Evolutionary conservation across 345 rosid genomes (phyloP).

Genomic region (Salix purpurea): DNA sequence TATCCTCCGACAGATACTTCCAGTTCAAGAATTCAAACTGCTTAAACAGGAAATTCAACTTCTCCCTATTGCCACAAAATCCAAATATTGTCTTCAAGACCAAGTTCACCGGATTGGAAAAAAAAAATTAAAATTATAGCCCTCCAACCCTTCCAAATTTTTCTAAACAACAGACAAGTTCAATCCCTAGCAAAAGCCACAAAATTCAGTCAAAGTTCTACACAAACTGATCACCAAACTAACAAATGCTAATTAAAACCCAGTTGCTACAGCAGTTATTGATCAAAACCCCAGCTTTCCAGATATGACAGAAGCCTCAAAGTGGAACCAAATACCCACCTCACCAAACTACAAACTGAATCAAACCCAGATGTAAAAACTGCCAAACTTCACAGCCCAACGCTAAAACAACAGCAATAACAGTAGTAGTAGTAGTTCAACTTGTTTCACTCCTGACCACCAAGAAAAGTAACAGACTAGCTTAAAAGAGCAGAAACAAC

Average conservation of each 20-base stretch:
- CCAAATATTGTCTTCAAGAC: conserved; percentile 11
- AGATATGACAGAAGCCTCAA: neutral
- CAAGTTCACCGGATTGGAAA: neutral
- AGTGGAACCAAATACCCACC: conserved; percentile 19
- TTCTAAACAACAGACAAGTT: neutral
- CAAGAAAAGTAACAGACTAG: neutral
- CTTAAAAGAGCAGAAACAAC: neutral
- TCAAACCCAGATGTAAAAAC: conserved; percentile 11
- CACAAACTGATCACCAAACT: conserved; percentile 5
- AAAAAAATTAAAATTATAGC: neutral
- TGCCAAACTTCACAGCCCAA: neutral
- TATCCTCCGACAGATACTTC: neutral
- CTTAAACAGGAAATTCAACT: neutral
- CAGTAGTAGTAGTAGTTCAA: neutral
- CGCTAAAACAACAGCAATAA: neutral
- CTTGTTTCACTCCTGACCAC: neutral
- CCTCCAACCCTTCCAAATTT: neutral
- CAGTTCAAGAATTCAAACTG: neutral
- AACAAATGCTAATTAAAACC: neutral
- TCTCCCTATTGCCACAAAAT: conserved; percentile 3
- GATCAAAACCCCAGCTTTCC: conserved; percentile 3
- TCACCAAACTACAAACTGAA: conserved; percentile 22
- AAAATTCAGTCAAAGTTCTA: conserved; percentile 3
- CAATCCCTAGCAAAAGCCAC: conserved; percentile 4
- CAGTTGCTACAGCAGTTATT: neutral